Conservation (phyloP, 2,329 filamentous ascomycete genomes). For the Helicocarpus griseus region DNA sequence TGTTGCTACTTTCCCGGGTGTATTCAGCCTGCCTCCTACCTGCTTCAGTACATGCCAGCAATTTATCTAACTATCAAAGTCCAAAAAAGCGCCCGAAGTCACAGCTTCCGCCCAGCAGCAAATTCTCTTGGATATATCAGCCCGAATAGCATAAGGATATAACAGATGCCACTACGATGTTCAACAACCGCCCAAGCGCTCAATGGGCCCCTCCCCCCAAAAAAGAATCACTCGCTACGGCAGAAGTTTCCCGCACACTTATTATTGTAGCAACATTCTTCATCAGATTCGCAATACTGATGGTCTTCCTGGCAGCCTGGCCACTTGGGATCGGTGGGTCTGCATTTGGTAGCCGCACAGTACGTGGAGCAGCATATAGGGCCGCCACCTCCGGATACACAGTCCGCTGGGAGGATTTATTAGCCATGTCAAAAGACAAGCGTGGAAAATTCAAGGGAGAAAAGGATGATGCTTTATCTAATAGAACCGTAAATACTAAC, state of each 20-base stretch:
- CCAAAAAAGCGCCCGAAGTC: background rate
- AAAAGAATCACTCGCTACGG: background rate
- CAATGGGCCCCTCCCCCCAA: background rate
- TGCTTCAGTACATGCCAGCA: background rate
- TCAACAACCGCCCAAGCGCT: background rate
- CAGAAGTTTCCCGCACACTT: background rate
- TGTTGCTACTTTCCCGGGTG: too few relatives aligned
- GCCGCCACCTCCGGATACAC: background rate
- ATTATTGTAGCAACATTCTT: constrained; percentile 3
- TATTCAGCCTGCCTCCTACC: too few relatives aligned
- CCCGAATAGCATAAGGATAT: too few relatives aligned
- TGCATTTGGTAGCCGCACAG: constrained; percentile 4
- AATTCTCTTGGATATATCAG: too few relatives aligned
- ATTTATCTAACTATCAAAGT: background rate
- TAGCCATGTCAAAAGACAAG: background rate
- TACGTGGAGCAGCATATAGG: background rate
- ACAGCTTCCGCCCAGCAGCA: background rate
- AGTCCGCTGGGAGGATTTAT: background rate
- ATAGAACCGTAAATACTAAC: constrained; percentile 1
- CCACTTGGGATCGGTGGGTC: constrained; percentile 2
- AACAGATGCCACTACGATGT: too few relatives aligned
- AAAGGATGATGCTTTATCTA: too few relatives aligned
- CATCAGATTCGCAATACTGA: background rate
- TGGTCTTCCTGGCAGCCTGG: constrained; percentile 1
- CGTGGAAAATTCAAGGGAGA: background rate